These are phyloP conservation scores for Suillus decipiens DNA, from an alignment of 768 basidiomycete genomes.

Conservation along the genomic window DNA sequence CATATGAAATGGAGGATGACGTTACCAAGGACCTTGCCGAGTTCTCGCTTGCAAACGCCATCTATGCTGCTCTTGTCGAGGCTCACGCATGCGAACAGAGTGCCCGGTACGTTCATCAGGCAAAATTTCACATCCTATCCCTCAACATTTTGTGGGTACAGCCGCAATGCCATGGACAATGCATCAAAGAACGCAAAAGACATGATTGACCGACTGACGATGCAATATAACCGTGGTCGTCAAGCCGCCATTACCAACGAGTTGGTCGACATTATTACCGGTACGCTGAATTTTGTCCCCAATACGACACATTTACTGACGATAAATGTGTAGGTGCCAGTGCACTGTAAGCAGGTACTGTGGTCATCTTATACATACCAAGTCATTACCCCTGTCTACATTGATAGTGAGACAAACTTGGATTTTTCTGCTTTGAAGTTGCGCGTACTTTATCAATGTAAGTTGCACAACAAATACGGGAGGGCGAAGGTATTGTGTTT, in stretches of 20 bases:
- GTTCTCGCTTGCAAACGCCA: slow-evolving; percentile 94
- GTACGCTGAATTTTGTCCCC: slow-evolving; percentile 42
- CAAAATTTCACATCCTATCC: slow-evolving; percentile 5
- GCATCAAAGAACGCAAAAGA: slow-evolving; percentile 97
- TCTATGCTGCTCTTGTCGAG: slow-evolving; percentile 93
- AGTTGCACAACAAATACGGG: not conserved
- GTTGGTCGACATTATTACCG: slow-evolving; percentile 89
- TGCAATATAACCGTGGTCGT: slow-evolving; percentile 98
- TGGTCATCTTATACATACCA: slow-evolving; percentile 18
- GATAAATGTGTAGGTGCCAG: slow-evolving; percentile 43
- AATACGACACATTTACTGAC: not conserved
- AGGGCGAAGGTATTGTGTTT: not conserved
- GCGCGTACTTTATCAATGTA: not conserved
- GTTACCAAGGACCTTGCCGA: slow-evolving; percentile 91
- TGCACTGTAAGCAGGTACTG: slow-evolving; percentile 39
- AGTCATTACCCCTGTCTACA: slow-evolving; percentile 13
- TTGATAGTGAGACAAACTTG: slow-evolving; percentile 22
- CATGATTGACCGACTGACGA: slow-evolving; percentile 85
- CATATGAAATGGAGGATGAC: slow-evolving; percentile 98
- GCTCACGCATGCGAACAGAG: slow-evolving; percentile 95
- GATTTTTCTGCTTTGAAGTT: slow-evolving; percentile 17
- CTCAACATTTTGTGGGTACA: slow-evolving; percentile 6
- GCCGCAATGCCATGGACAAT: slow-evolving; percentile 99
- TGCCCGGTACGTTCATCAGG: slow-evolving; percentile 59
- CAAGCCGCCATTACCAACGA: slow-evolving; percentile 98